Percentiles rank a stretch among this genome's conserved stretches.
Evolutionary conservation across 176 grass and related monocot genomes (phyloP).

Genomic region (Phyllostachys edulis): DNA sequence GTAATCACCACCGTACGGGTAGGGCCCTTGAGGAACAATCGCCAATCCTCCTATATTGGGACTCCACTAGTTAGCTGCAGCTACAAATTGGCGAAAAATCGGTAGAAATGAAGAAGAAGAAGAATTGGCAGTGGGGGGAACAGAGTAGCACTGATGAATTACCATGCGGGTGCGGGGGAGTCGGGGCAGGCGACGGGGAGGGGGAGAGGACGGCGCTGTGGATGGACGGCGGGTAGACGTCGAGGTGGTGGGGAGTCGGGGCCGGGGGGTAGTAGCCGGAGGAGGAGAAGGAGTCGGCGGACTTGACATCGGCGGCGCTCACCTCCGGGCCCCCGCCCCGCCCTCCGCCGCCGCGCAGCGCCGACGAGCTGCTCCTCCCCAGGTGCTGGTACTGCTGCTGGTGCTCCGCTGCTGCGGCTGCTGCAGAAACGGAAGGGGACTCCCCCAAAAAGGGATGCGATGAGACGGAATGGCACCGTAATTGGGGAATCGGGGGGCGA

Average conservation of each 20-base stretch:
- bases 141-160: neutral
- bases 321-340: conserved; percentile 46
- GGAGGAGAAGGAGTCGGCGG: conserved; percentile 68
- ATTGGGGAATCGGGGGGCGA: neutral
- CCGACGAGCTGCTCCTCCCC: conserved; percentile 58
- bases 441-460: neutral
- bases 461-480: neutral
- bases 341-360: conserved; percentile 22
- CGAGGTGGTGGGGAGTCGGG: neutral
- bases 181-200: conserved; percentile 22
- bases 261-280: neutral
- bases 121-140: neutral
- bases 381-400: conserved; percentile 70
- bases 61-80: neutral
- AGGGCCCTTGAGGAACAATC: conserved; percentile 55
- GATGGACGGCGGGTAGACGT: conserved; percentile 62
- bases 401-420: conserved; percentile 14
- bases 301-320: conserved; percentile 71
- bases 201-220: conserved; percentile 59
- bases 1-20: conserved; percentile 46
- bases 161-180: conserved; percentile 18
- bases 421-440: neutral
- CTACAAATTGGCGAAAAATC: neutral
- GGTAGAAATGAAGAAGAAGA: neutral
- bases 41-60: conserved; percentile 11